Conservation (phyloP, 73 alveolate species). For the Effrenium voratum region DNA sequence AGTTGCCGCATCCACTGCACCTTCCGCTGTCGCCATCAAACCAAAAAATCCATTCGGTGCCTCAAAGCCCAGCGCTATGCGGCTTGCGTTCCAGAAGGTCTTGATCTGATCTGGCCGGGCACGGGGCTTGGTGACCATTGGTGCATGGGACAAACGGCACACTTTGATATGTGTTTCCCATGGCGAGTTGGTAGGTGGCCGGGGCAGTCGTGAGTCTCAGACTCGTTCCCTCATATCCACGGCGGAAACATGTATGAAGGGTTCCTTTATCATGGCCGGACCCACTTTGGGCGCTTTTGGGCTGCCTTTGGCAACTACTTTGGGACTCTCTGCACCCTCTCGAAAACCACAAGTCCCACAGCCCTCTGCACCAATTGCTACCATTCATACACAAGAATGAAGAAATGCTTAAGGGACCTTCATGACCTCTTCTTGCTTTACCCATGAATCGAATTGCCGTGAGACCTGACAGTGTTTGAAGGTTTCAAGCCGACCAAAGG, state of each 20-base stretch:
- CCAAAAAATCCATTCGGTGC: neutral
- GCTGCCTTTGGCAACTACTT: neutral
- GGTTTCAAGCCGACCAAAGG: neutral
- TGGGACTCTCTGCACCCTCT: neutral
- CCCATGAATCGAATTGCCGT: too few relatives aligned
- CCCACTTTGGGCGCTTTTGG: too few relatives aligned
- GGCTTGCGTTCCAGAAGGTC: conserved; percentile 51
- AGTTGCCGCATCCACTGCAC: too few relatives aligned
- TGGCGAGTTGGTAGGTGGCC: neutral
- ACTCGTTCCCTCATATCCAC: too few relatives aligned
- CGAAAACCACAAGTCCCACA: neutral
- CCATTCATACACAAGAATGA: neutral
- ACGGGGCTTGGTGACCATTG: neutral
- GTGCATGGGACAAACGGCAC: neutral
- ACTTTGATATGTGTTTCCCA: neutral
- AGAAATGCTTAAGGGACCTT: neutral
- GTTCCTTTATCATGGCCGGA: too few relatives aligned
- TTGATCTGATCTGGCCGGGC: neutral
- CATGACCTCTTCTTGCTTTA: neutral
- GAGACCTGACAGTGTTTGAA: too few relatives aligned
- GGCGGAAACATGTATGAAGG: too few relatives aligned
- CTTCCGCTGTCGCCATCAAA: neutral
- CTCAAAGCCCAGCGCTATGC: conserved; percentile 26
- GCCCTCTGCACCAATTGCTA: neutral
- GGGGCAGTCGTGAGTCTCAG: neutral